These are phyloP conservation scores for Nephelium lappaceum DNA, from an alignment of 345 rosid species.

Conservation along the genomic window DNA sequence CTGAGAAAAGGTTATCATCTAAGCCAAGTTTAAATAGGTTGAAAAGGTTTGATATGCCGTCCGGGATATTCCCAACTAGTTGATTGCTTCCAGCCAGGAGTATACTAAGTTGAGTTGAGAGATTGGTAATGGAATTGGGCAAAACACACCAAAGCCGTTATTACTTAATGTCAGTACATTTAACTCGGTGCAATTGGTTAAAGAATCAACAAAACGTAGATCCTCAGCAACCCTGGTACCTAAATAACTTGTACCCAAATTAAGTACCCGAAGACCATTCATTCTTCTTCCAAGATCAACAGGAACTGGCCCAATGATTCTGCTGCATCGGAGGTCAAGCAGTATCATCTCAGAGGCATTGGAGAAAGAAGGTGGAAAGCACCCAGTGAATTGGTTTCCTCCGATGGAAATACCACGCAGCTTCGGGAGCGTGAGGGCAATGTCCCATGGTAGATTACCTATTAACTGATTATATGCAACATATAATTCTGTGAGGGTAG, in stretches of 20 bases:
- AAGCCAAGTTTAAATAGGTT: background rate
- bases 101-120: constrained; percentile 17
- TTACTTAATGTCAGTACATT: background rate
- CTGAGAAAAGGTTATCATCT: background rate
- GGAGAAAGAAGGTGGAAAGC: constrained; percentile 31
- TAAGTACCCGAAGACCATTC: constrained; percentile 11
- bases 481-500: background rate
- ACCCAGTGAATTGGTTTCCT: constrained; percentile 30
- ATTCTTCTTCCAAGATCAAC: constrained; percentile 19
- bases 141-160: constrained; percentile 24
- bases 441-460: constrained; percentile 19
- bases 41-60: constrained; percentile 12
- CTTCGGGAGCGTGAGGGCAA: constrained; percentile 21
- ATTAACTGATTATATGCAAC: constrained; percentile 11
- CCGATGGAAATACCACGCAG: constrained; percentile 9
- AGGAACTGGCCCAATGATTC: too few species aligned
- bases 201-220: constrained; percentile 21
- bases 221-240: constrained; percentile 20
- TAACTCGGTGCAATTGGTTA: constrained; percentile 25
- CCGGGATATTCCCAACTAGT: constrained; percentile 20
- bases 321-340: background rate
- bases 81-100: background rate
- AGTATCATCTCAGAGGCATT: constrained; percentile 31
- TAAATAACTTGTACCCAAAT: constrained; percentile 13
- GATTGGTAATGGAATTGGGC: constrained; percentile 22